A percentile compares a stretch with the other conserved stretches of the same genome.
Evolutionary conservation across 257 asterid species (phyloP).

Genomic region (Perilla frutescens): DNA sequence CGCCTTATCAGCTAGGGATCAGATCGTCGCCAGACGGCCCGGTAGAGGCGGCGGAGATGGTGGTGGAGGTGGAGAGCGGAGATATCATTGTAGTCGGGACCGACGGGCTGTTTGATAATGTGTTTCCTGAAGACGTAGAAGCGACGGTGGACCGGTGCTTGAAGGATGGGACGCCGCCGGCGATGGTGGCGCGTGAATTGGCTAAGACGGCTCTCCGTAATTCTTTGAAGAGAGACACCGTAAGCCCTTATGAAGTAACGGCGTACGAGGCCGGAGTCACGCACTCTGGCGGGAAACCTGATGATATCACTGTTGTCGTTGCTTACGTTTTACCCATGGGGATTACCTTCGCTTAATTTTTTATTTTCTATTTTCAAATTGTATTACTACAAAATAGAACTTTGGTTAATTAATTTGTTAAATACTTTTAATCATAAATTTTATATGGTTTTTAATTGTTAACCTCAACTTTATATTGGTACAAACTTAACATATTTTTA

Average conservation of each 20-base stretch:
- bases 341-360: not conserved
- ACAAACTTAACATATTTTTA: too few relatives aligned
- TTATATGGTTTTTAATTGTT: too few relatives aligned
- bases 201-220: constrained; percentile 17
- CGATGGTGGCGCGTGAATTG: constrained; percentile 2
- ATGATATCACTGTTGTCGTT: constrained; percentile 57
- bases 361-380: not conserved
- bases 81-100: constrained; percentile 53
- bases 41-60: constrained; percentile 35
- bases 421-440: too few relatives aligned
- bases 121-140: constrained; percentile 39
- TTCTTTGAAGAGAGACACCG: not conserved
- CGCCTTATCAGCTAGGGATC: constrained; percentile 7
- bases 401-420: too few relatives aligned
- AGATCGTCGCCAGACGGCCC: not conserved
- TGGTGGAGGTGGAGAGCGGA: constrained; percentile 36
- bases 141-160: constrained; percentile 15
- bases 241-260: constrained; percentile 42
- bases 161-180: not conserved
- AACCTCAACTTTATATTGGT: too few relatives aligned
- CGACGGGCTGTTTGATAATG: constrained; percentile 59
- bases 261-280: constrained; percentile 34
- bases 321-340: constrained; percentile 21
- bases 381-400: too few relatives aligned
- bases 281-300: constrained; percentile 49